Base-by-base conservation (phyloP, 1,139 yeast genomes). In the Hanseniaspora sp. region DNA sequence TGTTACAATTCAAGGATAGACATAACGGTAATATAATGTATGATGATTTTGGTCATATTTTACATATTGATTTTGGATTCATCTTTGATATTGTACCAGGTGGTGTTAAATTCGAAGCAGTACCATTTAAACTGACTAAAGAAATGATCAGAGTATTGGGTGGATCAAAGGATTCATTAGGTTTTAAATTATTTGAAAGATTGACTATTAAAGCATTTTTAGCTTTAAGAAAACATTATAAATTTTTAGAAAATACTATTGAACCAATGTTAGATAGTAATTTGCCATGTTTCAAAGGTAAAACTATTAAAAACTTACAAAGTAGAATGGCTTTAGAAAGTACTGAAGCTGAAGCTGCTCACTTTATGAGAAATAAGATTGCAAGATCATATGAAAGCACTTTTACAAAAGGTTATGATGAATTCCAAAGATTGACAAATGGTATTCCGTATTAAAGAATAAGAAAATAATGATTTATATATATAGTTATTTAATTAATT, bases 11-110 rank as follows among this genome's bases (percentile, higher is more conserved):
- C 73, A 94, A 94, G 69, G 99, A 94, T 71, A 80, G 99, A 66
- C 99, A 94, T 70, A 94, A 94, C 69, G 99, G 99, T 68, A 94
- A 94, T 69, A 92, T 94, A 61, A 92, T 94, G 98, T 92, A 92
- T 67, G 98, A 92, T 66, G 87, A 82, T 58, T 85, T 86, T 60
- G 99, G 99, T 3, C 96, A 92, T 66, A 79, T 94, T 57, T 73
- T 94, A 58, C 99, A 94, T 68, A 86, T 94, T 69, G 99, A 94
- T 71, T 94, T 94, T 71, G 98, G 99, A 5, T 92, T 94, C 74
- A 90, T 96, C 64, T 94, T 94, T 68, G 98, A 94, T 70, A 92
- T 94, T 70, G 97, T 87, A 40, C 99, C 99, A 5, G 99, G 99
- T 60, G 98, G 98, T 39, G 97, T 94, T 55, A 86, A 83, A 63